Conservation (phyloP, 176 grass and related monocot genomes). For the Eleusine coracana region DNA sequence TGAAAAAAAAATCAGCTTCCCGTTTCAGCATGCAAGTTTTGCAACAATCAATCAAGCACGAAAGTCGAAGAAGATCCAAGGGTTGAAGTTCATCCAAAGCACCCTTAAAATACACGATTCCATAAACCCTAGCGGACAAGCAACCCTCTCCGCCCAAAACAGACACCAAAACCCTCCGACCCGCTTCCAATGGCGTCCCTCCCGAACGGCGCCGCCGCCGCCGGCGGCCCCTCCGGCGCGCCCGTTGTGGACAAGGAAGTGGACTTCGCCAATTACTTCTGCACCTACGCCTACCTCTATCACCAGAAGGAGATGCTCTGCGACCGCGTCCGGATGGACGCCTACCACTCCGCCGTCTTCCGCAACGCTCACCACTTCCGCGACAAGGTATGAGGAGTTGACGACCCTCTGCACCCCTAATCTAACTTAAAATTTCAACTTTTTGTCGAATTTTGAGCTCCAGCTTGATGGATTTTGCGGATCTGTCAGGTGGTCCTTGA, state of each 20-base stretch:
- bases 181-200: constrained; percentile 49
- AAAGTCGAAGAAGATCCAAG: constrained; percentile 45
- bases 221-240: constrained; percentile 10
- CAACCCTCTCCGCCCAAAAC: neutral
- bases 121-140: constrained; percentile 58
- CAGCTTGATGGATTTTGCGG: constrained; percentile 27
- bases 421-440: neutral
- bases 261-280: constrained; percentile 99
- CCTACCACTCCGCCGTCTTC: constrained; percentile 86
- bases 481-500: constrained; percentile 81
- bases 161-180: neutral
- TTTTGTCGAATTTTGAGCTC: neutral
- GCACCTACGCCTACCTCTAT: constrained; percentile 89
- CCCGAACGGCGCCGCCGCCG: constrained; percentile 46
- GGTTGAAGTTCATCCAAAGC: neutral
- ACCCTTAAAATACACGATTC: constrained; percentile 25
- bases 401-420: neutral
- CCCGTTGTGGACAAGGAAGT: constrained; percentile 78
- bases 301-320: constrained; percentile 99
- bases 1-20: too few relatives aligned
- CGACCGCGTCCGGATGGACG: constrained; percentile 94
- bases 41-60: constrained; percentile 1
- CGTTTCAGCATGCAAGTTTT: neutral
- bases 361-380: constrained; percentile 85
- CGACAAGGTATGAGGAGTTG: constrained; percentile 63